Evolutionary conservation across 768 basidiomycete genomes (phyloP), one percentile per base, ranked within the genome.

Genomic region (Hygrophorus russula): DNA sequence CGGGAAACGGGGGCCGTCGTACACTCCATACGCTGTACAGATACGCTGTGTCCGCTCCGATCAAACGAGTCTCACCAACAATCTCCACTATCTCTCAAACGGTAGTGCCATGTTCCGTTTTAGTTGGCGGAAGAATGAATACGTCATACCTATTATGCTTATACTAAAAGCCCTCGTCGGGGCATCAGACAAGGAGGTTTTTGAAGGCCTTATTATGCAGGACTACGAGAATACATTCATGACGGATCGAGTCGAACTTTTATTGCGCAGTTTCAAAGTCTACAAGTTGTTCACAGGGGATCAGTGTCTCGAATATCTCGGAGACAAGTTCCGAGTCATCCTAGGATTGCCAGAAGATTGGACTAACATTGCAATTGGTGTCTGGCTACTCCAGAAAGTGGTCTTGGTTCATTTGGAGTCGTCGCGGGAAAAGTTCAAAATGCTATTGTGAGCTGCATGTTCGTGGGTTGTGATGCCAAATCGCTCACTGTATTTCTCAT

Each of bases 41-140:
- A 94, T 98, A 41, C 90, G 96, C 32, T 92, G 91, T 56, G 91
- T 91, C 11, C 80, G 96, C 17, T 77, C 78, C 0, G 96, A 99
- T 63, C 90, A 98, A 62, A 87, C 90, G 12, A 83, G 85, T 47
- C 76, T 80, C 39, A 99, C 96, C 36, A 98, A 98, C 63, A 88
- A 84, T 14, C 76, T 99, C n/a, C 96, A 99, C 59, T 99, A 98
- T 61, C 80, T 98, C 34, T 82, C 89, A 13, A 94, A 93, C 50
- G 96, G 96, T 36, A 92, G 80, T 52, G 89, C 93, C n/a, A 98
- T 92, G 73, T 64, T 98, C 13, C 81, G 96, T 14, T 98, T 99
- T 65, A 87, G 78, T 57, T 96, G 89, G 89, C 69, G 94, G 42
- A 99, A 98, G 63, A 87, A 94, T 58, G 96, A 99, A 74, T 99